A percentile compares a stretch with the other conserved stretches of the same genome.
Conservation (phyloP, 2,329 filamentous ascomycete species). For the Penicillium frequentans region DNA sequence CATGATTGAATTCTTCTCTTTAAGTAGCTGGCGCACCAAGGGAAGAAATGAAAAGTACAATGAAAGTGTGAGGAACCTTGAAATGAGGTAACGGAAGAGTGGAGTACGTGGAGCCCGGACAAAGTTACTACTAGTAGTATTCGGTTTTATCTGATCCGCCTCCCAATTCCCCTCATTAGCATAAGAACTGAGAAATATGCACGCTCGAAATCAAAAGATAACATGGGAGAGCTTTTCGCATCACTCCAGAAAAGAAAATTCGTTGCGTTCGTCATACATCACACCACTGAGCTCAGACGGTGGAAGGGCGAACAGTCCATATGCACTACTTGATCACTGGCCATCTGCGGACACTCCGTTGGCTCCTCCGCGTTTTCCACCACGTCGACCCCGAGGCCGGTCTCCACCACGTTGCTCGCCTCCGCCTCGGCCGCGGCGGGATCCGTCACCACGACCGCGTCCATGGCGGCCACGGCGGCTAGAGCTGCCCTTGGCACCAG, state of each 20-base stretch:
- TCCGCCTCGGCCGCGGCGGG: slow-evolving; percentile 32
- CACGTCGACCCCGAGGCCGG: slow-evolving; percentile 19
- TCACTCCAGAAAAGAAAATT: slow-evolving; percentile 28
- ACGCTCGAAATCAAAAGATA: slow-evolving; percentile 38
- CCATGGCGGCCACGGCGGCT: slow-evolving; percentile 32
- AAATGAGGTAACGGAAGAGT: not conserved
- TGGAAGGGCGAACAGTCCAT: slow-evolving; percentile 1
- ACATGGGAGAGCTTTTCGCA: slow-evolving; percentile 30
- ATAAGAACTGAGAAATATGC: slow-evolving; percentile 33
- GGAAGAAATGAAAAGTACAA: not conserved
- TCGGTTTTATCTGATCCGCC: slow-evolving; percentile 5
- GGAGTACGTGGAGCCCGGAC: not conserved
- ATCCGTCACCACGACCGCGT: slow-evolving; percentile 18
- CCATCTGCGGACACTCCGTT: slow-evolving; percentile 23
- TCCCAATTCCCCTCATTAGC: slow-evolving; percentile 9
- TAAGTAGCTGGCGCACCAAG: not conserved
- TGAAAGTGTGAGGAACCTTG: not conserved
- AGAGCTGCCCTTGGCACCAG: slow-evolving; percentile 46
- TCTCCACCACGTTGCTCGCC: slow-evolving; percentile 33
- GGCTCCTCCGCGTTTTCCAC: slow-evolving; percentile 25
- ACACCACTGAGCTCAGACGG: slow-evolving; percentile 20
- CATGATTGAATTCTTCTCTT: slow-evolving; percentile 24
- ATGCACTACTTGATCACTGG: not conserved
- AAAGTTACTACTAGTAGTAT: not conserved
- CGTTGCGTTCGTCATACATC: slow-evolving; percentile 40